Conservation (phyloP, 225 moss, liverwort and hornwort genomes). For the Marchantia paleacea region DNA sequence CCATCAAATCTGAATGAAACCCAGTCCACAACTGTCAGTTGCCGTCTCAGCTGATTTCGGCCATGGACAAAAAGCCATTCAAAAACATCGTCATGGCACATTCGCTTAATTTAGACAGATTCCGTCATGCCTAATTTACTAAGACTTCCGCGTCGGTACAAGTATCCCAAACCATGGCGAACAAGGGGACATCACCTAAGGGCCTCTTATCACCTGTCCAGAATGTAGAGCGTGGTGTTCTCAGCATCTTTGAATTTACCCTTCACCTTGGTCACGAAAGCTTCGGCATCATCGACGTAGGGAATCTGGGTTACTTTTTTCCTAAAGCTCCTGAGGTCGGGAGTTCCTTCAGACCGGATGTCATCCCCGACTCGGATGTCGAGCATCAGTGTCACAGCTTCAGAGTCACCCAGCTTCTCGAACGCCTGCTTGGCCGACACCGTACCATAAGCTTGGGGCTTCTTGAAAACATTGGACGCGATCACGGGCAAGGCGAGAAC, state of each 20-base stretch:
- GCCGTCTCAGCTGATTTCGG: not conserved
- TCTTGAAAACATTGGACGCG: slow-evolving; percentile 37
- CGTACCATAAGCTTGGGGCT: slow-evolving; percentile 41
- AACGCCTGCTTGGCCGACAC: slow-evolving; percentile 57
- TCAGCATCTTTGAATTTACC: slow-evolving; percentile 58
- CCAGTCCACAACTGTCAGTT: not conserved
- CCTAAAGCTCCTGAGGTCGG: slow-evolving; percentile 56
- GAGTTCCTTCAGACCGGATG: slow-evolving; percentile 58
- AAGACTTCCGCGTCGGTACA: not conserved
- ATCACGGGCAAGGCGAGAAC: slow-evolving; percentile 54
- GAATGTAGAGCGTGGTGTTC: slow-evolving; percentile 60
- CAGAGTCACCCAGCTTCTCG: slow-evolving; percentile 45
- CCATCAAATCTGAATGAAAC: slow-evolving; percentile 58
- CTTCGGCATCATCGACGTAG: slow-evolving; percentile 40
- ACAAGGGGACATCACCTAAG: not conserved
- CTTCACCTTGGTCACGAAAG: slow-evolving; percentile 47
- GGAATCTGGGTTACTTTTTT: slow-evolving; percentile 58
- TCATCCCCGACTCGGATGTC: slow-evolving; percentile 60
- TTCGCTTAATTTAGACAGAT: not conserved
- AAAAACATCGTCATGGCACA: not conserved
- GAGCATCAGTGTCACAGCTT: slow-evolving; percentile 43
- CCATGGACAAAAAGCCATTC: not conserved
- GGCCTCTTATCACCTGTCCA: slow-evolving; percentile 54
- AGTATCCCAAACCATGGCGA: not conserved
- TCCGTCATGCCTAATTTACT: not conserved